Base-by-base conservation (phyloP, 352 stramenopile genomes). In the Poterioochromonas sp. region DNA sequence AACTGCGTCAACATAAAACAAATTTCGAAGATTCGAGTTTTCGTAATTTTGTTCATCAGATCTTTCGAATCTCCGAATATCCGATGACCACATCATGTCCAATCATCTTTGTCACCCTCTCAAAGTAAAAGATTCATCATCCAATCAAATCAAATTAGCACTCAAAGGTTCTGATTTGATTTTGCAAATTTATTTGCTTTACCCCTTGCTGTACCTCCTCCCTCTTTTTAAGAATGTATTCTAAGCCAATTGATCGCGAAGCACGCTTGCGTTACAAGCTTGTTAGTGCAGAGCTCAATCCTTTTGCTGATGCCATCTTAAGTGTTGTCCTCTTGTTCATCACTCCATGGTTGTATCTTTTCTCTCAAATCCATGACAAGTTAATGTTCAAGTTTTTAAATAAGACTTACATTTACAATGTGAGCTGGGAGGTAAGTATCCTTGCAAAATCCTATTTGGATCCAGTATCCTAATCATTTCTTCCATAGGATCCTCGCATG, bases 401-500 rank as follows among this genome's bases (percentile, higher is more conserved):
- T 47, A 69, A 73, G 22, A 68, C 62, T 51, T 82, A 82, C 77
- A 82, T 82, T 29, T 82, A 82, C 37, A 82, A 82, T 39, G 77
- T 83, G 12, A 82, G 79, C 68, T 86, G 83, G 83, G 83, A 86
- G 77, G 62, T 71, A 71, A 44, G 62, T 29, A 15, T 29, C 5
- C 5, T 35, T 65, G 5, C n/a, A 65, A 39, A 39, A 26, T 26
- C 15, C 15, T 26, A 15, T 26, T 26, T 58, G 15, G n/a, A n/a
- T 51, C 18, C 18, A 20, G 43, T 65, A 32, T 65, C 12, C 12
- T 5, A 32, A 5, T 32, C 8, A 35, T 43, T 11, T 44, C 3
- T 47, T 71, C 29, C 8, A 32, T 29, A 71, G 62, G 83, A 86
- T 70, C 81, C 83, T 44, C 58, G 83, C 29, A 83, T 84, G n/a